These are phyloP conservation scores for Euphorbia corollata DNA, from an alignment of 441 rosid genomes.

Conservation along the genomic window DNA sequence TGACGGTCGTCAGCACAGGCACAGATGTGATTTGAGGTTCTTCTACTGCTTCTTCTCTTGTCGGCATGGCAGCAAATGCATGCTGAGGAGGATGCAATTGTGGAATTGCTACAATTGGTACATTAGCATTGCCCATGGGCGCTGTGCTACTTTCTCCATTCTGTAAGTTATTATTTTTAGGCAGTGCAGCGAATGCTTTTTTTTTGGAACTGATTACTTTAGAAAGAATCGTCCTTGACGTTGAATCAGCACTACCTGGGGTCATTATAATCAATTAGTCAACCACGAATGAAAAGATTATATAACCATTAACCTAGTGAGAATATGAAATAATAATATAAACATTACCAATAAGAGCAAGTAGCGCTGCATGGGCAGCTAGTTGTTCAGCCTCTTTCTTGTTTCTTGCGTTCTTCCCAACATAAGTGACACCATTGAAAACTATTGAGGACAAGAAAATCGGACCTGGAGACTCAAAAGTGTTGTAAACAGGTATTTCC, in stretches of 20 bases:
- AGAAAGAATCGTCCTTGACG: constrained; percentile 20
- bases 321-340: background rate
- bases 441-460: constrained; percentile 33
- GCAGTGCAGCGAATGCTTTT: constrained; percentile 21
- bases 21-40: background rate
- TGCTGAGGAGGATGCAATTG: background rate
- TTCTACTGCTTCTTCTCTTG: background rate
- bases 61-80: background rate
- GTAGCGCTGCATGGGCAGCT: constrained; percentile 42
- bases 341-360: constrained; percentile 39
- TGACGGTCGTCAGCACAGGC: background rate
- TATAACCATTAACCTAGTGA: background rate
- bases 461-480: constrained; percentile 21
- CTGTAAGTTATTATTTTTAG: constrained; percentile 11
- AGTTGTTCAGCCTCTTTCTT: constrained; percentile 61
- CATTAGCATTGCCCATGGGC: background rate
- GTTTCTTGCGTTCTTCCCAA: constrained; percentile 29
- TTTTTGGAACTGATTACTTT: constrained; percentile 35
- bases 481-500: constrained; percentile 30
- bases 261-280: constrained; percentile 4
- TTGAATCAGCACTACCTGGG: constrained; percentile 32
- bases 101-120: constrained; percentile 14
- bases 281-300: background rate
- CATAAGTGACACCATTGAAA: constrained; percentile 34
- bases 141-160: background rate